A percentile compares a stretch with the other conserved stretches of the same genome.
phyloP scores from a whole-genome alignment of 2,329 filamentous ascomycete species.

The Sporothrix brasiliensis region DNA sequence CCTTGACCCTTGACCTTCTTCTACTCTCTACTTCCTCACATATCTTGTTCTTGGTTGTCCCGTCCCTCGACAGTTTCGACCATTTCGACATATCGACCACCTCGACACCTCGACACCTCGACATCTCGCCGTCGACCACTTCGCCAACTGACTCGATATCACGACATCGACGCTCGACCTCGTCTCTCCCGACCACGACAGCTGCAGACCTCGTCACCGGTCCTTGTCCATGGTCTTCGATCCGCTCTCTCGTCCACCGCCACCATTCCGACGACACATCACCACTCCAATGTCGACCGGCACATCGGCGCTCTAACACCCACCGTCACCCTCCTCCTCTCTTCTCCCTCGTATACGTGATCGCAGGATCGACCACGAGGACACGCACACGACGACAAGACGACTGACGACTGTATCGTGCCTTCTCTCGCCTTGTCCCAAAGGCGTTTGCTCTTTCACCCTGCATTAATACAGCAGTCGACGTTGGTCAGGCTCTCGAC shows the following conservation, averaged over 20 bases:
- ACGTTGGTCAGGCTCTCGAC: constrained; percentile 25
- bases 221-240: constrained; percentile 2
- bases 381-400: not conserved
- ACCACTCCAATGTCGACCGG: constrained; percentile 9
- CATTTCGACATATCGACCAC: not conserved
- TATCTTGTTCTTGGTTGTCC: not conserved
- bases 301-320: not conserved
- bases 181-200: not conserved
- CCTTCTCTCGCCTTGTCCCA: not conserved
- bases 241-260: not conserved
- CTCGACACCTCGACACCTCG: constrained; percentile 14
- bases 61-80: not conserved
- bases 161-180: not conserved
- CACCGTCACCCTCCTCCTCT: not conserved
- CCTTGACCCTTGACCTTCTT: not conserved
- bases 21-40: constrained; percentile 25
- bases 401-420: not conserved
- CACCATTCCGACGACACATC: constrained; percentile 12
- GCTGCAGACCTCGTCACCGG: not conserved
- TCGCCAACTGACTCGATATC: not conserved
- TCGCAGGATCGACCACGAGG: constrained; percentile 33
- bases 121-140: not conserved
- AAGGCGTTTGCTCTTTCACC: constrained; percentile 9
- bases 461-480: constrained; percentile 13
- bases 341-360: constrained; percentile 17